These are phyloP conservation scores for Phlegmacium glaucopus DNA, from an alignment of 768 basidiomycete genomes.

Conservation along the genomic window DNA sequence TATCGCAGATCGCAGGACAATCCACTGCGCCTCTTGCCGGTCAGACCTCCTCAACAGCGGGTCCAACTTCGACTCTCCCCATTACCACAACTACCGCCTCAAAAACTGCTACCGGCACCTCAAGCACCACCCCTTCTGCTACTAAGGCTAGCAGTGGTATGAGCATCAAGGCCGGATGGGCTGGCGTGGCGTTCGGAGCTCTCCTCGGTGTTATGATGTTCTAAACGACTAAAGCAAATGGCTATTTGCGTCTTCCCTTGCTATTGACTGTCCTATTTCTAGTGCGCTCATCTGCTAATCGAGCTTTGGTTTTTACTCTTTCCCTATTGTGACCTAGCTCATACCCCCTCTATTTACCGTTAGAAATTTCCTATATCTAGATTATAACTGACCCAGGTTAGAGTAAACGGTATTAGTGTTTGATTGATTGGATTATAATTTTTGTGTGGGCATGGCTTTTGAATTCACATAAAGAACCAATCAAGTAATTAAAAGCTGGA, in stretches of 20 bases:
- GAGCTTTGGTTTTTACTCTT: not conserved
- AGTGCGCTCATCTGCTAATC: not conserved
- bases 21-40: constrained; percentile 54
- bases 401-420: no score
- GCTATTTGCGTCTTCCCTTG: not conserved
- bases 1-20: constrained; percentile 59
- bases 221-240: constrained; percentile 2
- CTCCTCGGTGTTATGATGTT: constrained; percentile 32
- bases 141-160: constrained; percentile 23
- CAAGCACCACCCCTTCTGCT: constrained; percentile 13
- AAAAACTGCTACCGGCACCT: constrained; percentile 15
- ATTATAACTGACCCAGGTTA: constrained; percentile 10
- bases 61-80: constrained; percentile 16
- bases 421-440: no score
- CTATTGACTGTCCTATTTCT: constrained; percentile 1
- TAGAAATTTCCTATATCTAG: not conserved
- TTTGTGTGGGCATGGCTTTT: no score
- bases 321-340: constrained; percentile 1
- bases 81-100: constrained; percentile 13
- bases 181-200: constrained; percentile 31
- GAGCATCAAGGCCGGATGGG: constrained; percentile 27
- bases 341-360: not conserved
- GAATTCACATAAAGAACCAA: no score
- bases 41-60: constrained; percentile 21
- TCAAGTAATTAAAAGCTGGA: no score